Evolutionary conservation across 2,329 filamentous ascomycete species (phyloP).

Genomic region (Cercospora janseana): DNA sequence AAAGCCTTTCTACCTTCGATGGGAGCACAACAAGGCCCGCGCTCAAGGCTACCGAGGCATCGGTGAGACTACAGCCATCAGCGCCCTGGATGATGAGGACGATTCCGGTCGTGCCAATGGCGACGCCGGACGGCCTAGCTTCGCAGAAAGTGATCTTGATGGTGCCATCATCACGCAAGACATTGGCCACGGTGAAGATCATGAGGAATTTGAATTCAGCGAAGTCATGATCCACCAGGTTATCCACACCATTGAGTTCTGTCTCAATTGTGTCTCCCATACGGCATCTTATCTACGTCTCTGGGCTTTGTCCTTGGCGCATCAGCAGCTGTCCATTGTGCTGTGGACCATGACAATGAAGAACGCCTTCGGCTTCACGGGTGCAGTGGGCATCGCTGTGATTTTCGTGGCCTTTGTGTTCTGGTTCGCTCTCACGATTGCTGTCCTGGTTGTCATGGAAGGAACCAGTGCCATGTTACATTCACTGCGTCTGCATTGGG

Average conservation of each 20-base stretch:
- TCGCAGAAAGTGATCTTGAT: conserved; percentile 69
- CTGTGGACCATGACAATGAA: conserved; percentile 95
- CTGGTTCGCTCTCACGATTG: conserved; percentile 84
- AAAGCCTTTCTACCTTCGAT: conserved; percentile 92
- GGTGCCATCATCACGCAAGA: conserved; percentile 89
- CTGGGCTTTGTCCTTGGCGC: conserved; percentile 93
- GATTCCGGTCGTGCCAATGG: conserved; percentile 59
- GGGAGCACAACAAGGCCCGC: conserved; percentile 86
- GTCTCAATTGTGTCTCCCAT: conserved; percentile 97
- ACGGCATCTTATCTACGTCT: conserved; percentile 98
- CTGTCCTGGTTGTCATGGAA: conserved; percentile 89
- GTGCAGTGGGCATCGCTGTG: conserved; percentile 68
- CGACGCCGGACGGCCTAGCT: conserved; percentile 63
- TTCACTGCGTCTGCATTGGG: conserved; percentile 87
- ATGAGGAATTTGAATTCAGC: conserved; percentile 95
- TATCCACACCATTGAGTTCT: conserved; percentile 99
- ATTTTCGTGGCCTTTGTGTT: conserved; percentile 79
- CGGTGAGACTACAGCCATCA: conserved; percentile 82
- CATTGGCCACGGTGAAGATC: conserved; percentile 67
- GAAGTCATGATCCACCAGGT: conserved; percentile 99
- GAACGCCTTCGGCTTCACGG: conserved; percentile 64
- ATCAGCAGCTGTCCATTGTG: conserved; percentile 95
- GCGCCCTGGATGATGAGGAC: conserved; percentile 85
- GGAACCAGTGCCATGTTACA: conserved; percentile 95
- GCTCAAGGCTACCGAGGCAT: conserved; percentile 90